Conservation (phyloP, 148 eudicot genomes). For the Amaranthus cruentus region DNA sequence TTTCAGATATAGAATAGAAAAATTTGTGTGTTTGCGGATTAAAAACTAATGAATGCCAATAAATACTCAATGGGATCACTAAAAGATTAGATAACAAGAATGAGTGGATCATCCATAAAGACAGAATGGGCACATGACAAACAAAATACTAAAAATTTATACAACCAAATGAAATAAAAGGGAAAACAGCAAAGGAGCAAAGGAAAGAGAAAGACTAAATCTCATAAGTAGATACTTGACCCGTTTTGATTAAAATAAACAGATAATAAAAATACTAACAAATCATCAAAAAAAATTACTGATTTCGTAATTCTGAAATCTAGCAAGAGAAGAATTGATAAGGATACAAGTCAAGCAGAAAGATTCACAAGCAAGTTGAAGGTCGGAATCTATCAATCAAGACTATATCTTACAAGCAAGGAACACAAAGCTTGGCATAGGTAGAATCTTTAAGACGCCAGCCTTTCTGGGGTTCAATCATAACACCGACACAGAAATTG, state of each 20-base stretch:
- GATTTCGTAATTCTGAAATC: not conserved
- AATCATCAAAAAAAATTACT: too few species aligned
- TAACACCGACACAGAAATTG: conserved; percentile 5
- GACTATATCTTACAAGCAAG: conserved; percentile 26
- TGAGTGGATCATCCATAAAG: too few species aligned
- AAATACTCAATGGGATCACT: too few species aligned
- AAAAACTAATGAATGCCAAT: too few species aligned
- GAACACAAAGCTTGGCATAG: conserved; percentile 11
- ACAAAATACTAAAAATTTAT: too few species aligned
- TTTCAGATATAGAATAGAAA: too few species aligned
- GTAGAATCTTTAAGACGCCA: conserved; percentile 4
- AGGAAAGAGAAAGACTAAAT: not conserved
- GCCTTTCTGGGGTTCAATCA: not conserved
- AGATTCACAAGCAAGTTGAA: not conserved
- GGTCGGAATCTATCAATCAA: not conserved
- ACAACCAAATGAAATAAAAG: too few species aligned
- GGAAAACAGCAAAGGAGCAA: not conserved
- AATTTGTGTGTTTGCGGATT: too few species aligned
- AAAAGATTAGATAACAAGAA: too few species aligned
- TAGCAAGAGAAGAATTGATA: not conserved
- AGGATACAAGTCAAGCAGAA: not conserved
- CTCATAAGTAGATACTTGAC: not conserved
- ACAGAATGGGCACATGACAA: too few species aligned
- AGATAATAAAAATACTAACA: too few species aligned
- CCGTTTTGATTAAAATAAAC: not conserved